Evolutionary conservation across 2,329 filamentous ascomycete species (phyloP).

Genomic region (Ophiostoma tasmaniense): DNA sequence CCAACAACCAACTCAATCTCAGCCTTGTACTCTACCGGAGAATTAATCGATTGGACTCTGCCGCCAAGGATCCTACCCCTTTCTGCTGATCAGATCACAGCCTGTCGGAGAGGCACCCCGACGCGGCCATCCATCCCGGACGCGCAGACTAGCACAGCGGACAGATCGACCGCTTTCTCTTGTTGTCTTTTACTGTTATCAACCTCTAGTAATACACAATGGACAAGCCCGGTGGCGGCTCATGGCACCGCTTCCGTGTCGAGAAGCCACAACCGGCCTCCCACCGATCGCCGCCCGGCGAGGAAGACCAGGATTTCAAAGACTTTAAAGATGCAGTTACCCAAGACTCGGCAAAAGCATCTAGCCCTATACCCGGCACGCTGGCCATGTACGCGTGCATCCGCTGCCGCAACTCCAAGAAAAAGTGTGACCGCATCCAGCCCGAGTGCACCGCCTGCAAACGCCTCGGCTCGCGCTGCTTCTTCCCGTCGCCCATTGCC

Average conservation of each 20-base stretch:
- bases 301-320: neutral
- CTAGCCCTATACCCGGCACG: conserved; percentile 1
- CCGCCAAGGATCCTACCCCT: neutral
- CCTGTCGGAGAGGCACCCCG: neutral
- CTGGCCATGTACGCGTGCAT: conserved; percentile 29
- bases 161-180: neutral
- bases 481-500: conserved; percentile 26
- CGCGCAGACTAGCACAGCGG: neutral
- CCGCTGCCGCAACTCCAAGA: conserved; percentile 38
- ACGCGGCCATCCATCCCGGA: neutral
- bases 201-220: neutral
- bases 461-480: conserved; percentile 33
- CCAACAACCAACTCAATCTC: neutral
- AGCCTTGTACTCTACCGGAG: neutral
- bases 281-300: neutral
- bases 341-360: neutral
- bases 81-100: neutral
- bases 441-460: conserved; percentile 34
- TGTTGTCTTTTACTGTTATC: neutral
- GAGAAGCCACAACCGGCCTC: conserved; percentile 19
- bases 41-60: neutral
- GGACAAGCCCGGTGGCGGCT: conserved; percentile 18
- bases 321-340: neutral
- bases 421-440: conserved; percentile 37
- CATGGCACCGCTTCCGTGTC: conserved; percentile 25